phyloP scores from a whole-genome alignment of 257 asterid species.

The Verbascum thapsus region DNA sequence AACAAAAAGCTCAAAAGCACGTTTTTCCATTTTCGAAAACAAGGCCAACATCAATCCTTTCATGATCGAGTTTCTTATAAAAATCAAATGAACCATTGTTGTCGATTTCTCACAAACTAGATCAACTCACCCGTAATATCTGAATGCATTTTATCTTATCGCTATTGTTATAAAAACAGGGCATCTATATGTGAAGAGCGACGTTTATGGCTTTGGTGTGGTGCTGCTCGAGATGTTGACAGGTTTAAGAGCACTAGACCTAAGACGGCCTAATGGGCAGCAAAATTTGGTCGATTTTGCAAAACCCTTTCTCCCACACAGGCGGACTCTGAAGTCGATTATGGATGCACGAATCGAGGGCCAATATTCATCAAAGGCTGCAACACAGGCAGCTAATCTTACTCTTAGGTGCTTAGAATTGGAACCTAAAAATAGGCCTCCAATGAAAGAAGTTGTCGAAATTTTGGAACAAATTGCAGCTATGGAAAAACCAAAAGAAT shows the following conservation, averaged over 20 bases:
- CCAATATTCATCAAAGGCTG: constrained; percentile 48
- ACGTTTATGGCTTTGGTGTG: constrained; percentile 65
- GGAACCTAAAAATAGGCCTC: constrained; percentile 50
- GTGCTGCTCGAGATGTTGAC: constrained; percentile 66
- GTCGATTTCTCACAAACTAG: too few species aligned
- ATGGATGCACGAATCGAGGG: constrained; percentile 53
- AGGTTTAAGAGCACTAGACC: constrained; percentile 51
- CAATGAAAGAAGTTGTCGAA: constrained; percentile 50
- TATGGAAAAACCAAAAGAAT: constrained; percentile 37
- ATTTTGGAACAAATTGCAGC: constrained; percentile 50
- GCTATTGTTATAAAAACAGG: constrained; percentile 34
- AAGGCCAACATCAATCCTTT: too few species aligned
- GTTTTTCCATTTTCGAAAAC: too few species aligned
- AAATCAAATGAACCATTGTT: not conserved
- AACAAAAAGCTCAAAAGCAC: too few species aligned
- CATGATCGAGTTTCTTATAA: too few species aligned
- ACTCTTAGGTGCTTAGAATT: constrained; percentile 48
- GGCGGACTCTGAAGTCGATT: constrained; percentile 38
- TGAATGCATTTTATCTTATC: constrained; percentile 1
- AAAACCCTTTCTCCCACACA: constrained; percentile 42
- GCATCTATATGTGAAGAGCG: constrained; percentile 61
- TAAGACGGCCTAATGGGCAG: constrained; percentile 40
- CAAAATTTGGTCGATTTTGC: constrained; percentile 48
- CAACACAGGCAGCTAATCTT: constrained; percentile 44
- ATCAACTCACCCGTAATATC: too few species aligned